A percentile compares a stretch with the other conserved stretches of the same genome.
Conservation (phyloP, 139 green algal genomes). For the Chlamydomonas applanata region DNA sequence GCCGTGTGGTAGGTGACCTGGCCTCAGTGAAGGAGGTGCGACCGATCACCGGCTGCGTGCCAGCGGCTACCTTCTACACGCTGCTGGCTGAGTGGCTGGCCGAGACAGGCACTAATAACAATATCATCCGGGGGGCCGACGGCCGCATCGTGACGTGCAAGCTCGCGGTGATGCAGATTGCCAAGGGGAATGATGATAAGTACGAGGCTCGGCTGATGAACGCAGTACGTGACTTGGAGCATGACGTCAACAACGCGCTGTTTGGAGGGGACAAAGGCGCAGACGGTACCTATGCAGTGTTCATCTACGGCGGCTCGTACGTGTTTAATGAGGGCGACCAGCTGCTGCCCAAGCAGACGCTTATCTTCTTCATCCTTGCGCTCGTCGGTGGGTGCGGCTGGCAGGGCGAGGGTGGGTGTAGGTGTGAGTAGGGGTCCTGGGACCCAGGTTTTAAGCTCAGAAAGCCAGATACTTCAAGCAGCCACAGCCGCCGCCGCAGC, state of each 20-base stretch:
- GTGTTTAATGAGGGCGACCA: slow-evolving; percentile 11
- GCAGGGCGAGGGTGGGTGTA: too few species aligned
- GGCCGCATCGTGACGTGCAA: slow-evolving; percentile 10
- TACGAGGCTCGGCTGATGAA: not conserved
- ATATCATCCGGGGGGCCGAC: not conserved
- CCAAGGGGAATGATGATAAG: not conserved
- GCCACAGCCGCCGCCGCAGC: too few species aligned
- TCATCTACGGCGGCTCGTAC: slow-evolving; percentile 10
- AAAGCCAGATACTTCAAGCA: too few species aligned
- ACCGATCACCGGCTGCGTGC: slow-evolving; percentile 20
- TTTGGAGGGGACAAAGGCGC: not conserved
- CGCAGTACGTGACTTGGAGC: not conserved
- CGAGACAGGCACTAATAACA: not conserved
- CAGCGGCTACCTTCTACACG: slow-evolving; percentile 24
- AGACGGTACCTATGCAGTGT: not conserved
- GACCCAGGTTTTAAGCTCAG: too few species aligned
- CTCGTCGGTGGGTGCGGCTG: not conserved
- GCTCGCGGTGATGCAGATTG: slow-evolving; percentile 16
- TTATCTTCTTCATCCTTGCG: slow-evolving; percentile 19
- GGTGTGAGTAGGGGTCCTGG: too few species aligned
- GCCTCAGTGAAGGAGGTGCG: not conserved
- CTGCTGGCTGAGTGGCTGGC: slow-evolving; percentile 22
- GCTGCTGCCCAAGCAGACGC: not conserved
- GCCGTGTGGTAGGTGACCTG: slow-evolving; percentile 9
- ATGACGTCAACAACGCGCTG: not conserved